Conservation (phyloP, 192 early-diverging fungal species). For the Funneliformis geosporum region DNA sequence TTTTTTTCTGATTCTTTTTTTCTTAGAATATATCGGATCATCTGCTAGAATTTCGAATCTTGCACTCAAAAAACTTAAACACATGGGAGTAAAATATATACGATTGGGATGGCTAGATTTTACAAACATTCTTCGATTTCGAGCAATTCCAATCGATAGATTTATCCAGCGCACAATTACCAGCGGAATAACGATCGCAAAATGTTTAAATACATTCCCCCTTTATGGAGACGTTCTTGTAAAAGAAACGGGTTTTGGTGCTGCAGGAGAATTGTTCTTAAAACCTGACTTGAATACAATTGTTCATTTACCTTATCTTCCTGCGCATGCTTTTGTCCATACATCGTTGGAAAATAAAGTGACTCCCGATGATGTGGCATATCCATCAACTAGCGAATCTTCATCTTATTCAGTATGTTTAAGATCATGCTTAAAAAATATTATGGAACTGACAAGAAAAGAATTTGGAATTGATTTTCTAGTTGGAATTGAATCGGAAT, state of each 20-base stretch:
- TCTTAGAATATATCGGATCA: neutral
- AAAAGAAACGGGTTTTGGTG: neutral
- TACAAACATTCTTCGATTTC: constrained; percentile 3
- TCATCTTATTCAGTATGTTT: neutral
- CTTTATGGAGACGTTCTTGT: neutral
- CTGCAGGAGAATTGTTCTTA: constrained; percentile 15
- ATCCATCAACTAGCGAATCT: neutral
- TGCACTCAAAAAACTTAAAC: neutral
- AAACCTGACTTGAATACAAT: constrained; percentile 30
- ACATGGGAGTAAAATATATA: constrained; percentile 17
- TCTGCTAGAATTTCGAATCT: neutral
- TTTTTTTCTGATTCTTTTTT: neutral
- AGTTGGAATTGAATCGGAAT: constrained; percentile 18
- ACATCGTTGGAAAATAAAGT: constrained; percentile 17
- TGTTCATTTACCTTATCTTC: constrained; percentile 7
- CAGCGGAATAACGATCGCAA: neutral
- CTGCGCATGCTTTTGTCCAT: constrained; percentile 7
- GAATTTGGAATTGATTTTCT: constrained; percentile 25
- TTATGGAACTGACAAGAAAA: neutral
- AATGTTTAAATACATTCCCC: neutral
- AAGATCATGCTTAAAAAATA: neutral
- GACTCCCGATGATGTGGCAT: neutral
- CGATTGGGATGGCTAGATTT: neutral
- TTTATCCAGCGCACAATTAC: neutral
- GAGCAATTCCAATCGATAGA: constrained; percentile 22